Evolutionary conservation across 129 eudicot species (phyloP).

Genomic region (Flaveria robusta): DNA sequence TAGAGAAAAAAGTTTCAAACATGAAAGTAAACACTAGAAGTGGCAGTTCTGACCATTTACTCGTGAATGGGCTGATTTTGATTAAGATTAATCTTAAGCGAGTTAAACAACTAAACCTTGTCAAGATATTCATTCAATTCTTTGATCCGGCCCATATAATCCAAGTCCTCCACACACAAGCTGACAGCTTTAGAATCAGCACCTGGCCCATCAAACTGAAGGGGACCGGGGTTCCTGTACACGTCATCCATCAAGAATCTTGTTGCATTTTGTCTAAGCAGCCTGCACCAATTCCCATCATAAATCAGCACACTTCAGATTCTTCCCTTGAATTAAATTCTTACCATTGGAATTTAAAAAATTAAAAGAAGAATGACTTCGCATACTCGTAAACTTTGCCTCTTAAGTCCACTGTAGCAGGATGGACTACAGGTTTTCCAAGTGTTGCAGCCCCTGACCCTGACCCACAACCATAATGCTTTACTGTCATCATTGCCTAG

Average conservation of each 20-base stretch:
- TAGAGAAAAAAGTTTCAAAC: too few species aligned
- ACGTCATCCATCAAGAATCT: slow-evolving; percentile 86
- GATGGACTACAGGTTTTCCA: slow-evolving; percentile 92
- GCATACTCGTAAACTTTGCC: slow-evolving; percentile 96
- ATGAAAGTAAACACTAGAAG: too few species aligned
- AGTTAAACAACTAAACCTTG: slow-evolving; percentile 42
- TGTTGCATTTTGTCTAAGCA: slow-evolving; percentile 78
- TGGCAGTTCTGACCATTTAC: too few species aligned
- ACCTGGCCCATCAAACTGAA: slow-evolving; percentile 97
- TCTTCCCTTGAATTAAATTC: neutral
- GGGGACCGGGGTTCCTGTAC: slow-evolving; percentile 95
- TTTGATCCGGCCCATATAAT: slow-evolving; percentile 97
- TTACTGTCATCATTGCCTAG: slow-evolving; percentile 97
- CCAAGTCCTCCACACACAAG: slow-evolving; percentile 90
- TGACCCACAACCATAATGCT: slow-evolving; percentile 64
- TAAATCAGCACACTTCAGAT: neutral
- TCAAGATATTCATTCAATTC: slow-evolving; percentile 77
- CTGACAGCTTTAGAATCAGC: slow-evolving; percentile 85
- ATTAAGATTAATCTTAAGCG: too few species aligned
- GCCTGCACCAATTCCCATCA: slow-evolving; percentile 42
- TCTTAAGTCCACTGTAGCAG: slow-evolving; percentile 79
- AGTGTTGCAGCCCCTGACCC: slow-evolving; percentile 68
- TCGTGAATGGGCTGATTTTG: too few species aligned
- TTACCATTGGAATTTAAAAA: neutral
- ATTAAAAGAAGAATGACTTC: neutral